A percentile compares a stretch with the other conserved stretches of the same genome.
Conservation (phyloP, 306 rosid genomes). For the Fragaria iinumae region DNA sequence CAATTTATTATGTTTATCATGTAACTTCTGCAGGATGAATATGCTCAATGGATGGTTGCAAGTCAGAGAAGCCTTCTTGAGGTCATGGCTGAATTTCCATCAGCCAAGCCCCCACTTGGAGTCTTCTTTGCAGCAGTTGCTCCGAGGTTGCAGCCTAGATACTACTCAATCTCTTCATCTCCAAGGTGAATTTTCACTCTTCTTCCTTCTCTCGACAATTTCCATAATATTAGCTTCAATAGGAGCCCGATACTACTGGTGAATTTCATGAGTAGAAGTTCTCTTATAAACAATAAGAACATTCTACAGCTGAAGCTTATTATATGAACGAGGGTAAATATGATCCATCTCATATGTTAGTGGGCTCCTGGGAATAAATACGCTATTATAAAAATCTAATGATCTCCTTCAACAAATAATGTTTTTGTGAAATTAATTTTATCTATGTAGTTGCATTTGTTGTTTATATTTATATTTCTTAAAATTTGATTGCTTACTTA, state of each 20-base stretch:
- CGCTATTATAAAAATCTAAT: not conserved
- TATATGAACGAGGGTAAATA: not conserved
- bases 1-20: conserved; percentile 22
- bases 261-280: not conserved
- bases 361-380: not conserved
- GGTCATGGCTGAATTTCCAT: conserved; percentile 84
- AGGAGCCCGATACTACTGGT: not conserved
- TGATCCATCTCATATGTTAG: not conserved
- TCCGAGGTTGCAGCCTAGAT: conserved; percentile 94
- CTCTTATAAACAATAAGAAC: not conserved
- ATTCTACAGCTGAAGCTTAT: not conserved
- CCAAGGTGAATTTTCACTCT: conserved; percentile 47
- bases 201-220: not conserved
- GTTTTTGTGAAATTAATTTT: not conserved
- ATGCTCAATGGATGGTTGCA: conserved; percentile 77
- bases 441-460: not conserved
- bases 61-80: conserved; percentile 97
- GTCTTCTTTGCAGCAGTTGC: conserved; percentile 90
- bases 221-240: not conserved
- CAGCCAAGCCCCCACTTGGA: conserved; percentile 90
- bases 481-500: conserved; percentile 11
- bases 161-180: conserved; percentile 93
- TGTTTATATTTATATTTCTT: not conserved
- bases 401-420: not conserved
- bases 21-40: conserved; percentile 69